Base-by-base conservation (phyloP, 768 basidiomycete species). In the Boletus pseudo-olivaceus region DNA sequence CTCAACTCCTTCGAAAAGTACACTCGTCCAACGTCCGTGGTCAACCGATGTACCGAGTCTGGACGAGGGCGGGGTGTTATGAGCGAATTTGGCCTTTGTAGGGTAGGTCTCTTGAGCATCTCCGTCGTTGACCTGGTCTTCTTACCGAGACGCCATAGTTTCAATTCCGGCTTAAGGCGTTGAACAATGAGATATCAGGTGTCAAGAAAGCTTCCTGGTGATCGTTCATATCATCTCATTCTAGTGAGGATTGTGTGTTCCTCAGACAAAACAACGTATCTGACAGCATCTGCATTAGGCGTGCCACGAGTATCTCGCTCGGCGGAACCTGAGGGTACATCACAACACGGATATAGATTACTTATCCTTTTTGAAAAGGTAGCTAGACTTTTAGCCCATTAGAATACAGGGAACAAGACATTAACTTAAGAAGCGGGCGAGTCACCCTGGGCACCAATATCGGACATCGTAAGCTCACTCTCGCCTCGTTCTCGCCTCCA, bases 181-280 rank as follows among this genome's bases (percentile, higher is more conserved):
- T 91, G 49, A 75, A 75, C 34, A 88, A 91, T 5, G 87, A 95
- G 62, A 75, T 97, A 29, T 87, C 90, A 19, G 95, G 95, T 6
- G 92, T 98, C 27, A 78, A 80, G 42, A 94, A 96, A 65, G 92
- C 94, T 8, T 90, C 87, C n/a, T 98, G 95, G 94, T 97, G 77
- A 60, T 45, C 11, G 9, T 34, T 38, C 27, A 10, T 34, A 15
- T 33, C 11, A 5, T 10, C 39, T 45, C 29, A 12, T 43, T 33
- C 39, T 14, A 30, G 53, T 51, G 47, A 35, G 58, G 7, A 47
- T 27, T 5, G 29, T 40, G 10, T 37, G 7, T 49, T 39, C 32
- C 43, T n/a, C 15, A 2, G 32, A 15, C 37, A 38, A 19, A 12
- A 23, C 20, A 9, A 27, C 29, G 11, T 10, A 8, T 37, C n/a